phyloP scores from a whole-genome alignment of 495 filamentous ascomycete species.

The Hyaloscypha hepaticicola region DNA sequence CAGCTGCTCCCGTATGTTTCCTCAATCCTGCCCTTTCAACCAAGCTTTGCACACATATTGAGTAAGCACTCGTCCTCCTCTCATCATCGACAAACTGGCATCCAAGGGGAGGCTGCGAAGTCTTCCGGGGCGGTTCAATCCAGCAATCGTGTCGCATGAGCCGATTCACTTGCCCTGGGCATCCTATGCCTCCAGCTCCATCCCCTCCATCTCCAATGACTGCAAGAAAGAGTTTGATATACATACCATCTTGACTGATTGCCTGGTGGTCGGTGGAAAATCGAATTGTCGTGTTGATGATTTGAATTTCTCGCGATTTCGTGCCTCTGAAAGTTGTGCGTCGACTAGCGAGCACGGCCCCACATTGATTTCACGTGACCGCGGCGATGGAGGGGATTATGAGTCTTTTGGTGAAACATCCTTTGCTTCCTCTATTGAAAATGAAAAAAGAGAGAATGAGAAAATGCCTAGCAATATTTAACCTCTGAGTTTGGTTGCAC shows the following conservation, averaged over 20 bases:
- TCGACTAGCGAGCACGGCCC: neutral
- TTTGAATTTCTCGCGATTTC: conserved; percentile 10
- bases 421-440: too few species aligned
- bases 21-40: neutral
- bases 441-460: too few species aligned
- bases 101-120: neutral
- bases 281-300: conserved; percentile 13
- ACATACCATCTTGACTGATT: conserved; percentile 34
- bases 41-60: neutral
- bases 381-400: too few species aligned
- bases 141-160: neutral
- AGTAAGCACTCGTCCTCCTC: neutral
- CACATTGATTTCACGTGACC: conserved; percentile 5
- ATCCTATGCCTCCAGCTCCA: neutral
- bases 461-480: too few species aligned
- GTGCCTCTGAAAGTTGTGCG: neutral
- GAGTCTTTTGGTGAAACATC: too few species aligned
- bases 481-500: too few species aligned
- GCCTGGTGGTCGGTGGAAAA: conserved; percentile 25
- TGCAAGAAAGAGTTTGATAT: conserved; percentile 15
- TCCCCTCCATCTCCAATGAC: neutral
- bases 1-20: conserved; percentile 1
- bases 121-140: neutral
- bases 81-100: neutral
- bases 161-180: neutral